Conservation (phyloP, 768 basidiomycete genomes). For the Leccinum pellstonianum region DNA sequence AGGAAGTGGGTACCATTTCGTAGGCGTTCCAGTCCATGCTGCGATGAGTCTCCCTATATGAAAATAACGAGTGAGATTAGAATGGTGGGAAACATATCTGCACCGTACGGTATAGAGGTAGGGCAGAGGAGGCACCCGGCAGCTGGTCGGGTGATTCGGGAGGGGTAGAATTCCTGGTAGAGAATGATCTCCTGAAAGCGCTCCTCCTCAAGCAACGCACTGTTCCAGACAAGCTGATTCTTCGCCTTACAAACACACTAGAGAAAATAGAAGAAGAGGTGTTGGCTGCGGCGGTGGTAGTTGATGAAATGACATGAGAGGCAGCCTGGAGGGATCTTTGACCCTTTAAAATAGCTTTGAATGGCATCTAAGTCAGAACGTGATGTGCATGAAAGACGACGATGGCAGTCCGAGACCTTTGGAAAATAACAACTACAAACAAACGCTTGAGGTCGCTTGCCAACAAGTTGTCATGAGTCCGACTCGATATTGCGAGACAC, state of each 20-base stretch:
- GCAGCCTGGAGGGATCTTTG: slow-evolving; percentile 58
- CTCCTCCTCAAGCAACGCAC: slow-evolving; percentile 29
- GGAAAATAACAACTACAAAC: slow-evolving; percentile 27
- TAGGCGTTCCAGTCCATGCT: slow-evolving; percentile 86
- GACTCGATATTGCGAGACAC: too few relatives aligned
- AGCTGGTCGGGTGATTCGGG: slow-evolving; percentile 47
- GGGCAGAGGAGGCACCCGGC: slow-evolving; percentile 33
- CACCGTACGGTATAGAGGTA: slow-evolving; percentile 49
- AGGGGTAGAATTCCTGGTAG: slow-evolving; percentile 24
- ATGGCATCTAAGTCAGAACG: slow-evolving; percentile 25
- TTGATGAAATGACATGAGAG: slow-evolving; percentile 36
- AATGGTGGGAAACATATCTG: not conserved
- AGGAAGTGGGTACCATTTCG: slow-evolving; percentile 94
- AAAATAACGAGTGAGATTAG: slow-evolving; percentile 8
- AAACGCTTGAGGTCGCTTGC: not conserved
- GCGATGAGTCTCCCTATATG: slow-evolving; percentile 57
- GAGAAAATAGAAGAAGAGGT: slow-evolving; percentile 34
- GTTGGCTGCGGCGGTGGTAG: slow-evolving; percentile 30
- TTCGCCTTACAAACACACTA: slow-evolving; percentile 31
- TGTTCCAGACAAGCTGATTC: slow-evolving; percentile 32
- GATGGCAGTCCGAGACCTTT: slow-evolving; percentile 17
- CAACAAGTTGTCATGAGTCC: too few relatives aligned
- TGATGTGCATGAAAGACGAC: slow-evolving; percentile 17
- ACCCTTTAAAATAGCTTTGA: slow-evolving; percentile 39
- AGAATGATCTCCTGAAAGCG: slow-evolving; percentile 28